A percentile compares a stretch with the other conserved stretches of the same genome.
phyloP scores from a whole-genome alignment of 495 filamentous ascomycete genomes.

The Corynascus novoguineensis region DNA sequence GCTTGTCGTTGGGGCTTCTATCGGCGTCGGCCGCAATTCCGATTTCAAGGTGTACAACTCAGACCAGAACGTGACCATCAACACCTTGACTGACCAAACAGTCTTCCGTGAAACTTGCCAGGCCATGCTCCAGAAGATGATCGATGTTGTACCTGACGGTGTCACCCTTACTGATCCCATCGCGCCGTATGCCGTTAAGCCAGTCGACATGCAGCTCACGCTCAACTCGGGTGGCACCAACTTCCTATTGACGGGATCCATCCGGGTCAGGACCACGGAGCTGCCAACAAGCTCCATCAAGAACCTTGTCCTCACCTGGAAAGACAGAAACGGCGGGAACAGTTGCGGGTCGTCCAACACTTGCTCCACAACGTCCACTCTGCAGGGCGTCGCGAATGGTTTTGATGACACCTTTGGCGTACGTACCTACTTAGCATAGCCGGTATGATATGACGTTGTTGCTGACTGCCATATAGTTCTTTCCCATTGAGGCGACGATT shows the following conservation, averaged over 20 bases:
- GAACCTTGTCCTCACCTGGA: slow-evolving; percentile 69
- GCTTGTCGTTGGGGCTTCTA: slow-evolving; percentile 46
- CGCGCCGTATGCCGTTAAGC: slow-evolving; percentile 55
- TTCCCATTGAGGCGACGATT: slow-evolving; percentile 37
- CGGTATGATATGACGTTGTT: neutral
- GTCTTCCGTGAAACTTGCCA: slow-evolving; percentile 46
- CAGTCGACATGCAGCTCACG: slow-evolving; percentile 45
- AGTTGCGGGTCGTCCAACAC: slow-evolving; percentile 47
- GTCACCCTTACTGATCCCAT: slow-evolving; percentile 49
- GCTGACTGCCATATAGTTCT: slow-evolving; percentile 31
- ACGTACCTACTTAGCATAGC: slow-evolving; percentile 19
- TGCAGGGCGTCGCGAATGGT: slow-evolving; percentile 46
- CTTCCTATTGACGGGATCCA: slow-evolving; percentile 37
- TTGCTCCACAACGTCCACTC: slow-evolving; percentile 41
- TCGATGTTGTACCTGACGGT: slow-evolving; percentile 52
- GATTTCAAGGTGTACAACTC: slow-evolving; percentile 54
- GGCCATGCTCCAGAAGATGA: slow-evolving; percentile 52
- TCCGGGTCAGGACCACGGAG: slow-evolving; percentile 41
- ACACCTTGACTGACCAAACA: slow-evolving; percentile 37
- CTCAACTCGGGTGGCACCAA: slow-evolving; percentile 34
- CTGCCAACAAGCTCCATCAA: slow-evolving; percentile 29
- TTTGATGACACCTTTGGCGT: slow-evolving; percentile 57
- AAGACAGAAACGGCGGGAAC: slow-evolving; percentile 91
- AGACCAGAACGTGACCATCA: slow-evolving; percentile 53
- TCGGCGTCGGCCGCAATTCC: slow-evolving; percentile 39